A percentile compares a stretch with the other conserved stretches of the same genome.
Evolutionary conservation across 179 eudicot species (phyloP).

Genomic region (Beta lomatogona): DNA sequence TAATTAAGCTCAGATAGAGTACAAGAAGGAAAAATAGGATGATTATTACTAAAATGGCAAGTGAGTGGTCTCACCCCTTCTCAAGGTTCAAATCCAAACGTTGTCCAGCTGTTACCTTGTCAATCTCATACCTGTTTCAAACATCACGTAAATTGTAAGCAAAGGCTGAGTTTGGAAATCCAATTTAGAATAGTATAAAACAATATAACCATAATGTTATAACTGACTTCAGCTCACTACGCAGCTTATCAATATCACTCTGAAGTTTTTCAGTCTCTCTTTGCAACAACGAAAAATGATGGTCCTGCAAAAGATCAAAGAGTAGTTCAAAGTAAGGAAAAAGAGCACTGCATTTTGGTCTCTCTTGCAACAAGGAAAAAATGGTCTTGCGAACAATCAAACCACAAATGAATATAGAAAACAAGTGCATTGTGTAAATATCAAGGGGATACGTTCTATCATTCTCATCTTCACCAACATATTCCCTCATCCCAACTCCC

Average conservation of each 20-base stretch:
- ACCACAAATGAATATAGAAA: background rate
- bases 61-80: slow-evolving; percentile 56
- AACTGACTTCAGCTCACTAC: slow-evolving; percentile 70
- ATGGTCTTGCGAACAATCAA: background rate
- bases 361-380: background rate
- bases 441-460: background rate
- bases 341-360: background rate
- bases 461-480: background rate
- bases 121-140: slow-evolving; percentile 66
- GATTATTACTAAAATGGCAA: background rate
- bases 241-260: slow-evolving; percentile 74
- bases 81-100: slow-evolving; percentile 88
- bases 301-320: slow-evolving; percentile 49
- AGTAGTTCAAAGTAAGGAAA: slow-evolving; percentile 1
- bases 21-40: background rate
- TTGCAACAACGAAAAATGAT: slow-evolving; percentile 76
- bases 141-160: slow-evolving; percentile 15
- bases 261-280: slow-evolving; percentile 77
- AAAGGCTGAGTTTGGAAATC: background rate
- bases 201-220: background rate
- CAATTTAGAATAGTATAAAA: background rate
- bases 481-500: background rate
- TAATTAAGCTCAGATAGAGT: slow-evolving; percentile 8
- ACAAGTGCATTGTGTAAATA: background rate
- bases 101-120: slow-evolving; percentile 91